These are phyloP conservation scores for Pseudonitzschia delicatissima DNA, from an alignment of 108 stramenopile genomes.

Conservation along the genomic window DNA sequence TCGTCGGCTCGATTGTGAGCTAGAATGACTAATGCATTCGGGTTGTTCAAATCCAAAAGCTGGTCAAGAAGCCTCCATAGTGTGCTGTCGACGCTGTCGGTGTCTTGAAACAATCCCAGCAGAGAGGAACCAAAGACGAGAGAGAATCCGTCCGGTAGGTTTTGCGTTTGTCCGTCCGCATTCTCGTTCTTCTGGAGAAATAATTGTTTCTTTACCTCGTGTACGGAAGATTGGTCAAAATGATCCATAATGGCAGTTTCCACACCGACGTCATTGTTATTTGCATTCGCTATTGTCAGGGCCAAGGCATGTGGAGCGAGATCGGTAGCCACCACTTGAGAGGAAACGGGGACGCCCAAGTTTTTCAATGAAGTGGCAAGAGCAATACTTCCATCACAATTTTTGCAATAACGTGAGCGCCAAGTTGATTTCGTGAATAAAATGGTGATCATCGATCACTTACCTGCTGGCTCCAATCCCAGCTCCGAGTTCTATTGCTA, in stretches of 20 bases:
- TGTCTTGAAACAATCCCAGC: constrained; percentile 48
- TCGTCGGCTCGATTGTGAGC: constrained; percentile 32
- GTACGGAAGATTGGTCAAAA: constrained; percentile 13
- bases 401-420: background rate
- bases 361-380: constrained; percentile 28
- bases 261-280: constrained; percentile 10
- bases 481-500: constrained; percentile 49
- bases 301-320: constrained; percentile 29
- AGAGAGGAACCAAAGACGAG: constrained; percentile 53
- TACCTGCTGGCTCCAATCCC: constrained; percentile 44
- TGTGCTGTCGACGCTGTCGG: constrained; percentile 16
- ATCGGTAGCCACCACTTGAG: constrained; percentile 35
- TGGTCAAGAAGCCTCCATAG: constrained; percentile 43
- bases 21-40: constrained; percentile 35
- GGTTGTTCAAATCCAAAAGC: constrained; percentile 31
- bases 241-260: constrained; percentile 7
- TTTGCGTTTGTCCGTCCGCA: background rate
- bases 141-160: constrained; percentile 34
- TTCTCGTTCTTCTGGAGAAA: background rate
- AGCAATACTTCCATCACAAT: constrained; percentile 29
- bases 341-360: background rate
- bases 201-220: constrained; percentile 25
- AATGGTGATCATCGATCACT: background rate
- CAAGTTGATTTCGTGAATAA: no score
- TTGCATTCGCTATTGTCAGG: constrained; percentile 25